Percentiles rank a stretch among this genome's conserved stretches.
Evolutionary conservation across 306 rosid genomes (phyloP).

Genomic region (Quillaja saponaria): DNA sequence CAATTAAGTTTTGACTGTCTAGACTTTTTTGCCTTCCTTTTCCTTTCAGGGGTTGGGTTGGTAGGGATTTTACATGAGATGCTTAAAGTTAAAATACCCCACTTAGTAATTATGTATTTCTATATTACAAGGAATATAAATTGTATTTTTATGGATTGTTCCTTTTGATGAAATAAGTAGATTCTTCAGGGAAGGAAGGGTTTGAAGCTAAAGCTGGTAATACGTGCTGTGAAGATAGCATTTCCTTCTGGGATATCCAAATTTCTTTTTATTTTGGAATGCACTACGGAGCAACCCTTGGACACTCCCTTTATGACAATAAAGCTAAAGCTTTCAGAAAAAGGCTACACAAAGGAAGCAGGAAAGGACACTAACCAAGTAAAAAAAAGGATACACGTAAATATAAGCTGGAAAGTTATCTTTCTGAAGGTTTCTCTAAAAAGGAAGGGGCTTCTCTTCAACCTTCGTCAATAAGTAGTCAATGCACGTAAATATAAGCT

Average conservation of each 20-base stretch:
- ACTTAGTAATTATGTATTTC: too few species aligned
- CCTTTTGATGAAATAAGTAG: too few species aligned
- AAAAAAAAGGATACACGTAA: slow-evolving; percentile 48
- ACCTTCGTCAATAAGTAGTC: slow-evolving; percentile 13
- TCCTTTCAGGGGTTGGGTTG: too few species aligned
- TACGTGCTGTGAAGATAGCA: slow-evolving; percentile 1
- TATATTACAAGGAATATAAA: too few species aligned
- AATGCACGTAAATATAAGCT: slow-evolving; percentile 59
- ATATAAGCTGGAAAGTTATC: slow-evolving; percentile 59
- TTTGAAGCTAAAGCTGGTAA: slow-evolving; percentile 6
- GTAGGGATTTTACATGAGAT: too few species aligned
- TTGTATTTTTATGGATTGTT: too few species aligned
- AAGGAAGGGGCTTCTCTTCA: slow-evolving; percentile 11
- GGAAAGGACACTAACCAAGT: slow-evolving; percentile 21
- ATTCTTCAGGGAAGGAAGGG: too few species aligned
- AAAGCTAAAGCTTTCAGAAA: slow-evolving; percentile 38
- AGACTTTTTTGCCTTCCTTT: too few species aligned
- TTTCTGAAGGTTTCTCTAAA: slow-evolving; percentile 31
- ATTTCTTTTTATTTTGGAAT: slow-evolving; percentile 22
- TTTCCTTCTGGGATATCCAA: not conserved
- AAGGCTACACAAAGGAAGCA: slow-evolving; percentile 20
- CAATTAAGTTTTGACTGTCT: too few species aligned
- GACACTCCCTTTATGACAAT: slow-evolving; percentile 21
- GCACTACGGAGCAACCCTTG: slow-evolving; percentile 28
- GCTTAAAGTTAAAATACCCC: too few species aligned